Conservation (phyloP, 306 rosid genomes). For the Trifolium repens region DNA sequence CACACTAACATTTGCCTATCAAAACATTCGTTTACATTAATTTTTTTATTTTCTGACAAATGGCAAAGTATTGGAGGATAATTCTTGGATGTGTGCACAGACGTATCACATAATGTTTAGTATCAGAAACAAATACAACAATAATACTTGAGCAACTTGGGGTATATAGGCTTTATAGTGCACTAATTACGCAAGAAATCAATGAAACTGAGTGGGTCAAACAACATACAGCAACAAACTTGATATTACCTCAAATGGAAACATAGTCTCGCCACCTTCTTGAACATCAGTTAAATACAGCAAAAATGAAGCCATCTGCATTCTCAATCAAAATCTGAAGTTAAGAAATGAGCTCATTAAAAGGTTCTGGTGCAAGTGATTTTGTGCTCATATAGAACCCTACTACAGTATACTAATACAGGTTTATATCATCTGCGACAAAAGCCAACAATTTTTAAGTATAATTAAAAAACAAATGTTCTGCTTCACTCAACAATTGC, state of each 20-base stretch:
- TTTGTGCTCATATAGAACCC: constrained; percentile 2
- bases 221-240: constrained; percentile 10
- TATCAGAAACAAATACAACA: not conserved
- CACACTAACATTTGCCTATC: not conserved
- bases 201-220: constrained; percentile 19
- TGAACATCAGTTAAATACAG: constrained; percentile 74
- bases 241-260: constrained; percentile 79
- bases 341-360: constrained; percentile 28
- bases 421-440: constrained; percentile 32
- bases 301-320: constrained; percentile 83
- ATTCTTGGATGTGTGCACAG: not conserved
- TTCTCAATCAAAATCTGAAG: constrained; percentile 33
- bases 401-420: not conserved
- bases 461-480: not conserved
- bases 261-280: constrained; percentile 90
- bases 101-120: not conserved
- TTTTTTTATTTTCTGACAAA: not conserved
- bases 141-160: not conserved
- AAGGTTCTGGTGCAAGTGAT: constrained; percentile 8
- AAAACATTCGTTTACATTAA: not conserved
- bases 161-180: not conserved
- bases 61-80: constrained; percentile 1
- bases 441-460: constrained; percentile 1
- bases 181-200: not conserved
- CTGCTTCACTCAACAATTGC: constrained; percentile 10